A percentile compares a stretch with the other conserved stretches of the same genome.
Evolutionary conservation across 2,329 filamentous ascomycete species (phyloP).

Genomic region (Biscogniauxia sp.): DNA sequence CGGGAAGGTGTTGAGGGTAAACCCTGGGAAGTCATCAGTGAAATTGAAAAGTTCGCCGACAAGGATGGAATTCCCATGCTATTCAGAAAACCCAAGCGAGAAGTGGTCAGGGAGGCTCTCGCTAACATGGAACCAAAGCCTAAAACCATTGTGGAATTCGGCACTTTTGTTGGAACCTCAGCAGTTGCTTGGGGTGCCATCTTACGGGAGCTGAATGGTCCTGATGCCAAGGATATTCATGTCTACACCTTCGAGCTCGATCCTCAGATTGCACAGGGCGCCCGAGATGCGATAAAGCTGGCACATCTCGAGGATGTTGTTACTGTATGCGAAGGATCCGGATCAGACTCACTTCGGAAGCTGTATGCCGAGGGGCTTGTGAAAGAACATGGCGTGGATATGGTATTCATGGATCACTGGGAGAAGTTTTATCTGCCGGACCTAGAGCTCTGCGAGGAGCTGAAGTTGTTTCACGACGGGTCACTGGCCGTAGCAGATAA

Average conservation of each 20-base stretch:
- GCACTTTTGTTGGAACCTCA: conserved; percentile 36
- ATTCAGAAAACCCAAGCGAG: conserved; percentile 30
- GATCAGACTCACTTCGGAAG: conserved; percentile 28
- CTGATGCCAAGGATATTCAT: conserved; percentile 16
- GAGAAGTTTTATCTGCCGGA: not conserved
- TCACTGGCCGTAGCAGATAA: not conserved
- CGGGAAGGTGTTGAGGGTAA: conserved; percentile 10
- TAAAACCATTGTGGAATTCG: conserved; percentile 35
- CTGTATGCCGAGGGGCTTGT: conserved; percentile 29
- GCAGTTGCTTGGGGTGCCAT: conserved; percentile 33
- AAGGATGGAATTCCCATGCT: conserved; percentile 33
- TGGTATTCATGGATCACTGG: conserved; percentile 28
- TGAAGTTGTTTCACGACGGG: not conserved
- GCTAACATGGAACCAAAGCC: conserved; percentile 25
- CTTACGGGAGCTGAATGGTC: conserved; percentile 22
- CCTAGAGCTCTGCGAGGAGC: not conserved
- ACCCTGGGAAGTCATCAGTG: conserved; percentile 28
- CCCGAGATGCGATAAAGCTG: conserved; percentile 32
- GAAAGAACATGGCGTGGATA: conserved; percentile 28
- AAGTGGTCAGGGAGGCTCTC: conserved; percentile 22
- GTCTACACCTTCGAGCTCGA: conserved; percentile 39
- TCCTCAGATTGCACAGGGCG: conserved; percentile 28
- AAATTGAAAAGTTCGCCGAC: conserved; percentile 33
- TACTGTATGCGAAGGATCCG: conserved; percentile 33
- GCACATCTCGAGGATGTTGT: conserved; percentile 34